phyloP scores from a whole-genome alignment of 2,329 filamentous ascomycete genomes.

The Myriosclerotinia curreyana region DNA sequence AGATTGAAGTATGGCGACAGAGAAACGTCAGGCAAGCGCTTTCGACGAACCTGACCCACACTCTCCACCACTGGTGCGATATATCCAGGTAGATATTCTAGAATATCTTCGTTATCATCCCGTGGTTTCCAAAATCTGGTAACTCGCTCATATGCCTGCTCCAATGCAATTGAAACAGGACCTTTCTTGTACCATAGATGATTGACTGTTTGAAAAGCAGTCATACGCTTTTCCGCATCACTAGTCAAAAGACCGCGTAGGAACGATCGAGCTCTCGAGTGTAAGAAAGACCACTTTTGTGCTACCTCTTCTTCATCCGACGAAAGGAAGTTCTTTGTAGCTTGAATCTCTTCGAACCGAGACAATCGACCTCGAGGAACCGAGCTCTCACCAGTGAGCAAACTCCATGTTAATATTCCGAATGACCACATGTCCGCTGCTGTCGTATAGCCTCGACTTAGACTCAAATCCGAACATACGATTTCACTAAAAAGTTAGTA shows the following conservation, averaged over 20 bases:
- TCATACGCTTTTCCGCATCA: constrained; percentile 39
- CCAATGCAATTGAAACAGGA: constrained; percentile 30
- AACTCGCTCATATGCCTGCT: constrained; percentile 32
- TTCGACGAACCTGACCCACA: constrained; percentile 19
- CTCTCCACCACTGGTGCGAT: not conserved
- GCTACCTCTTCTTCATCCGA: constrained; percentile 18
- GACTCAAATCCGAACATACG: constrained; percentile 1
- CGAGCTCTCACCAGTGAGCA: constrained; percentile 33
- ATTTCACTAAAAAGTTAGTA: constrained; percentile 28
- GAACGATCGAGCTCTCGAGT: constrained; percentile 31
- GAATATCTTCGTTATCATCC: constrained; percentile 24
- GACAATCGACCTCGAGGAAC: constrained; percentile 28
- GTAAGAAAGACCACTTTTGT: constrained; percentile 26
- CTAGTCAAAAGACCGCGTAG: constrained; percentile 41
- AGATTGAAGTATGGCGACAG: constrained; percentile 36
- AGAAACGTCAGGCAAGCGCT: constrained; percentile 33
- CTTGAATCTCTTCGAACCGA: constrained; percentile 29
- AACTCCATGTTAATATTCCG: constrained; percentile 33
- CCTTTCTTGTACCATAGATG: constrained; percentile 43
- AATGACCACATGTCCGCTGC: constrained; percentile 39
- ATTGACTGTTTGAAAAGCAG: constrained; percentile 37
- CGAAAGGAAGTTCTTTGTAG: constrained; percentile 27
- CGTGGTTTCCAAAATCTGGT: constrained; percentile 35
- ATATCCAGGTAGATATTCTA: constrained; percentile 31
- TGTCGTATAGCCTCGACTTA: constrained; percentile 33